Evolutionary conservation across 1,139 yeast genomes (phyloP).

Genomic region (Sugiyamaella paludigena): DNA sequence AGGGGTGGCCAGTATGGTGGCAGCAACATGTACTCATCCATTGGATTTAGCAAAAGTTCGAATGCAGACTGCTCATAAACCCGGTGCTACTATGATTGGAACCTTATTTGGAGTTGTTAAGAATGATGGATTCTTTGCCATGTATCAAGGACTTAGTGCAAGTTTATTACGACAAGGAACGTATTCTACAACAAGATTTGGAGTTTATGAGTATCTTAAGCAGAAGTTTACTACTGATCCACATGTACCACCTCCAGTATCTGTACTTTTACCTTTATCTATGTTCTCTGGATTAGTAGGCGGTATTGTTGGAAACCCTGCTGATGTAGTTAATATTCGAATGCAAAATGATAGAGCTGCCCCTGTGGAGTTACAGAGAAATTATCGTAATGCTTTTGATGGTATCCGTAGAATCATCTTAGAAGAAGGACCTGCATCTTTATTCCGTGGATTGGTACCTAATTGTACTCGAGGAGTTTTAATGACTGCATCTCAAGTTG

Average conservation of each 20-base stretch:
- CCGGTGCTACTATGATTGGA: conserved; percentile 58
- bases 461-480: conserved; percentile 76
- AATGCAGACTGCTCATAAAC: conserved; percentile 55
- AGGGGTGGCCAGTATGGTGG: conserved; percentile 46
- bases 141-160: conserved; percentile 80
- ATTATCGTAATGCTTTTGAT: conserved; percentile 75
- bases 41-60: conserved; percentile 83
- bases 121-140: conserved; percentile 64
- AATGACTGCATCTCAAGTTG: conserved; percentile 92
- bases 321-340: conserved; percentile 83
- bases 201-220: conserved; percentile 74
- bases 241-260: conserved; percentile 42
- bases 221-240: conserved; percentile 42
- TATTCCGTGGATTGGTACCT: conserved; percentile 74
- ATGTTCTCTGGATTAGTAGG: conserved; percentile 84
- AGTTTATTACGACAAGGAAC: conserved; percentile 83
- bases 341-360: conserved; percentile 86
- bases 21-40: conserved; percentile 55
- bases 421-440: conserved; percentile 59
- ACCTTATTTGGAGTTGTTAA: conserved; percentile 61
- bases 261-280: conserved; percentile 64
- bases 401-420: conserved; percentile 61
- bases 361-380: conserved; percentile 63
- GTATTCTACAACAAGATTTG: conserved; percentile 82
- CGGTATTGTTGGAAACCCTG: conserved; percentile 83